phyloP scores from a whole-genome alignment of 2,329 filamentous ascomycete genomes.

The Botrytis aclada region DNA sequence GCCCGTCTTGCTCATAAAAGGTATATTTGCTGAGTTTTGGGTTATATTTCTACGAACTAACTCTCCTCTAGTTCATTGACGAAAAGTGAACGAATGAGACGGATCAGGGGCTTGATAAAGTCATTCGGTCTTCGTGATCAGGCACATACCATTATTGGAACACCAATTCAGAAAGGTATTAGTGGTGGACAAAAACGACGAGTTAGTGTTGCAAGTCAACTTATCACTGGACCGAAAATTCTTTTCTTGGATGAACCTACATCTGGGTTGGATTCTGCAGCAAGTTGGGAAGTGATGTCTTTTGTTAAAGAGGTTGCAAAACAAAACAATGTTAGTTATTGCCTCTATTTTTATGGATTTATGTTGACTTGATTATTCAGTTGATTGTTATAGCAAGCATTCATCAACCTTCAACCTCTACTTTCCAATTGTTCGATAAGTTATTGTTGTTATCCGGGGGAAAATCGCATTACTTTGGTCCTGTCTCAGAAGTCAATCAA shows the following conservation, averaged over 20 bases:
- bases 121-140: slow-evolving; percentile 72
- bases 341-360: neutral
- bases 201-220: slow-evolving; percentile 73
- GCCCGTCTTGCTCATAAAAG: slow-evolving; percentile 61
- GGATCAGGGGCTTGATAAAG: slow-evolving; percentile 64
- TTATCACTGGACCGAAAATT: slow-evolving; percentile 64
- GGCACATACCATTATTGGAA: slow-evolving; percentile 71
- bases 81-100: slow-evolving; percentile 55
- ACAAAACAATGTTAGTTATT: slow-evolving; percentile 53
- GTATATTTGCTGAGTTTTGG: slow-evolving; percentile 38
- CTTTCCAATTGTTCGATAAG: slow-evolving; percentile 78
- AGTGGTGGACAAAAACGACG: slow-evolving; percentile 82
- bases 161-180: slow-evolving; percentile 77
- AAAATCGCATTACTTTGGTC: slow-evolving; percentile 69
- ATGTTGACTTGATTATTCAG: slow-evolving; percentile 48
- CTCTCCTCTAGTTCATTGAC: slow-evolving; percentile 38
- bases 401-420: slow-evolving; percentile 78
- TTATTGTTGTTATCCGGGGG: slow-evolving; percentile 70
- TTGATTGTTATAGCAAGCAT: slow-evolving; percentile 79
- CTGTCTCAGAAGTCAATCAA: slow-evolving; percentile 51
- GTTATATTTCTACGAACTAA: neutral
- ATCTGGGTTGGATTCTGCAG: slow-evolving; percentile 73
- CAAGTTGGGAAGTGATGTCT: slow-evolving; percentile 59
- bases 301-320: slow-evolving; percentile 50
- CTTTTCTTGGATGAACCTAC: slow-evolving; percentile 88